Percentiles rank a stretch among this genome's conserved stretches.
Evolutionary conservation across 164 flowering plant genomes (phyloP).

Genomic region (Chloranthus sessilifolius): DNA sequence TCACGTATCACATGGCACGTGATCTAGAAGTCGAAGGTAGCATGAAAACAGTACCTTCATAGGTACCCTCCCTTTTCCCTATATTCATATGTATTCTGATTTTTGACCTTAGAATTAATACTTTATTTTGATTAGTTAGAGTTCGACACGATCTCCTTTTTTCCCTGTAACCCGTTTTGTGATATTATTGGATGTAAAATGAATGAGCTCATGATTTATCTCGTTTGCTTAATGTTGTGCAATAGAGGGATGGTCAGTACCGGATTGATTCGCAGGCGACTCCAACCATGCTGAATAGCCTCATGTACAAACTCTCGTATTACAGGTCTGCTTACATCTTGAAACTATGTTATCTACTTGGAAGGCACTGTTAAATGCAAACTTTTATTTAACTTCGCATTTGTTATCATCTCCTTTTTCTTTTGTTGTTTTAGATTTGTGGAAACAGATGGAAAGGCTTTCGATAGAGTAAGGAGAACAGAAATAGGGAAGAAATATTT

Average conservation of each 20-base stretch:
- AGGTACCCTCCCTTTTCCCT: too few species aligned
- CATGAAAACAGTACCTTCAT: too few species aligned
- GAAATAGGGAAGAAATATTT: constrained; percentile 96
- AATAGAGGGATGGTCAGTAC: constrained; percentile 92
- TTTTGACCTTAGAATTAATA: too few species aligned
- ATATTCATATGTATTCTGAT: too few species aligned
- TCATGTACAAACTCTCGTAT: constrained; percentile 98
- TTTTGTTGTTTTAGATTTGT: constrained; percentile 54
- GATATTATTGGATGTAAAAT: neutral
- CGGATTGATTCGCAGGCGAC: constrained; percentile 96
- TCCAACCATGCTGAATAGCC: constrained; percentile 90
- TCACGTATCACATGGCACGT: too few species aligned
- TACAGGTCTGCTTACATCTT: constrained; percentile 60
- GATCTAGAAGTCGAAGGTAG: too few species aligned
- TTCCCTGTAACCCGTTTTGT: too few species aligned
- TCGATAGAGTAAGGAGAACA: constrained; percentile 86
- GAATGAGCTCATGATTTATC: neutral
- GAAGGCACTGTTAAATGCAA: too few species aligned
- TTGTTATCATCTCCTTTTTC: neutral
- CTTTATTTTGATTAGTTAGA: too few species aligned
- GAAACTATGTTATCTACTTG: too few species aligned
- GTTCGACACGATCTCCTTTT: too few species aligned
- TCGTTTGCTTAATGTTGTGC: constrained; percentile 3
- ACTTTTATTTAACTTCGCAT: too few species aligned
- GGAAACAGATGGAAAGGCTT: constrained; percentile 93